Evolutionary conservation across 305 asterid species (phyloP).

Genomic region (Caryopteris hybrid): DNA sequence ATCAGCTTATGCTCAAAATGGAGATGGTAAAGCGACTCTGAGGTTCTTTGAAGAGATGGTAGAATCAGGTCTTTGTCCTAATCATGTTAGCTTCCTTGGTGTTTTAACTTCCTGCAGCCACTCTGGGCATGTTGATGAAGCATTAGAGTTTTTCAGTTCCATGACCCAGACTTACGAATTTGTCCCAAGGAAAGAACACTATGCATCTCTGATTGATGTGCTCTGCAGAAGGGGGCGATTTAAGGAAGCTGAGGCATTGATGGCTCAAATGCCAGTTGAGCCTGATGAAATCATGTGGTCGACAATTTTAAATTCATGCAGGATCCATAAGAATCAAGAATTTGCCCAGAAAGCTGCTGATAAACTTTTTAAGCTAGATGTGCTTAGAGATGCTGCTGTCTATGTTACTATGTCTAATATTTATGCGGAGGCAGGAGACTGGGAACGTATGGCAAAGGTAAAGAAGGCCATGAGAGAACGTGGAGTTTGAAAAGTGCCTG

Average conservation of each 20-base stretch:
- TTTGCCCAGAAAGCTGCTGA: slow-evolving; percentile 65
- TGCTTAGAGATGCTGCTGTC: slow-evolving; percentile 67
- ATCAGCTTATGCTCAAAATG: slow-evolving; percentile 84
- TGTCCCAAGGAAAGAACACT: slow-evolving; percentile 66
- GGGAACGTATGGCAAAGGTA: slow-evolving; percentile 49
- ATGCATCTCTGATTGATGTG: slow-evolving; percentile 60
- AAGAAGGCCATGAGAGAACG: slow-evolving; percentile 82
- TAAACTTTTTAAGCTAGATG: slow-evolving; percentile 47
- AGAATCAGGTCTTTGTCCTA: slow-evolving; percentile 59
- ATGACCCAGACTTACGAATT: slow-evolving; percentile 54
- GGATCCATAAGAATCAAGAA: slow-evolving; percentile 73
- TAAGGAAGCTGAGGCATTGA: slow-evolving; percentile 56
- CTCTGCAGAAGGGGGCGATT: slow-evolving; percentile 69
- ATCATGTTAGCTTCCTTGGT: slow-evolving; percentile 71
- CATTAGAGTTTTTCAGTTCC: slow-evolving; percentile 44
- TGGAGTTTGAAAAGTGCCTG: slow-evolving; percentile 67
- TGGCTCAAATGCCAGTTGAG: slow-evolving; percentile 64
- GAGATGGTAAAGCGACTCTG: slow-evolving; percentile 63
- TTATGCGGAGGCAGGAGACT: too few relatives aligned
- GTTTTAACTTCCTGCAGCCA: slow-evolving; percentile 86
- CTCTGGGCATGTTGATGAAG: slow-evolving; percentile 71
- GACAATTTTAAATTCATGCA: slow-evolving; percentile 62
- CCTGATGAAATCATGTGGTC: slow-evolving; percentile 89
- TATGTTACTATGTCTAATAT: slow-evolving; percentile 74
- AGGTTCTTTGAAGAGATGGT: slow-evolving; percentile 57